phyloP scores from a whole-genome alignment of 2,329 filamentous ascomycete species.

The Alternaria sp. region DNA sequence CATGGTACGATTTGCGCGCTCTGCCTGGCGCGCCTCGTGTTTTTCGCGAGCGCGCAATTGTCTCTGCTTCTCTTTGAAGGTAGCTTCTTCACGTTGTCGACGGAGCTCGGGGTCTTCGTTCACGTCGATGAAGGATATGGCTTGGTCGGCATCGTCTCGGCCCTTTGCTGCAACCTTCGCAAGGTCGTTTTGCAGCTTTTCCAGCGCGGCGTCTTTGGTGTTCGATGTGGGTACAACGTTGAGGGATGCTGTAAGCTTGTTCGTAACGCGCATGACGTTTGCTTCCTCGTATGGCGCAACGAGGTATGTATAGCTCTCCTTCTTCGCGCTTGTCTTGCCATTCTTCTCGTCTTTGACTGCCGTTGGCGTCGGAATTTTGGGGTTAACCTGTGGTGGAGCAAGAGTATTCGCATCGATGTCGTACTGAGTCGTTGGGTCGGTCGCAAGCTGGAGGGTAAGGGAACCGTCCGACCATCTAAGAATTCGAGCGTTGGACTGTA shows the following conservation, averaged over 20 bases:
- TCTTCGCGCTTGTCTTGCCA: conserved; percentile 51
- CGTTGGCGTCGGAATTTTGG: conserved; percentile 60
- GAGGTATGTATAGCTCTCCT: conserved; percentile 79
- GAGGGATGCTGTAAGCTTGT: conserved; percentile 78
- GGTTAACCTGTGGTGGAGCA: conserved; percentile 65
- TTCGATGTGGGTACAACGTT: conserved; percentile 72
- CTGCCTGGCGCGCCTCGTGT: conserved; percentile 69
- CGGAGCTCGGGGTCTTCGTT: conserved; percentile 78
- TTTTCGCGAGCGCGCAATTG: conserved; percentile 70
- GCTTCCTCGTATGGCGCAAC: conserved; percentile 74
- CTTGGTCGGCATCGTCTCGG: conserved; percentile 57
- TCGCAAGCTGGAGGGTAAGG: conserved; percentile 76
- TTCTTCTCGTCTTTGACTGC: conserved; percentile 35
- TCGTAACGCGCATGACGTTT: conserved; percentile 74
- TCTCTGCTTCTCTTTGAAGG: conserved; percentile 76
- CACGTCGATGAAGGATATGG: conserved; percentile 72
- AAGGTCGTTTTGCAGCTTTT: conserved; percentile 72
- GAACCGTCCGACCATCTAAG: conserved; percentile 83
- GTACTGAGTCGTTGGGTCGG: conserved; percentile 72
- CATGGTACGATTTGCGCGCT: conserved; percentile 60
- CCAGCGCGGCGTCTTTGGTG: conserved; percentile 74
- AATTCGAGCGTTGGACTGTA: conserved; percentile 78
- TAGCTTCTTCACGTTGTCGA: conserved; percentile 75
- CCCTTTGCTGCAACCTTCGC: conserved; percentile 67
- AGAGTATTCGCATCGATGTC: conserved; percentile 75